Evolutionary conservation across 2,329 filamentous ascomycete genomes (phyloP).

Genomic region (Calonectria hongkongensis): DNA sequence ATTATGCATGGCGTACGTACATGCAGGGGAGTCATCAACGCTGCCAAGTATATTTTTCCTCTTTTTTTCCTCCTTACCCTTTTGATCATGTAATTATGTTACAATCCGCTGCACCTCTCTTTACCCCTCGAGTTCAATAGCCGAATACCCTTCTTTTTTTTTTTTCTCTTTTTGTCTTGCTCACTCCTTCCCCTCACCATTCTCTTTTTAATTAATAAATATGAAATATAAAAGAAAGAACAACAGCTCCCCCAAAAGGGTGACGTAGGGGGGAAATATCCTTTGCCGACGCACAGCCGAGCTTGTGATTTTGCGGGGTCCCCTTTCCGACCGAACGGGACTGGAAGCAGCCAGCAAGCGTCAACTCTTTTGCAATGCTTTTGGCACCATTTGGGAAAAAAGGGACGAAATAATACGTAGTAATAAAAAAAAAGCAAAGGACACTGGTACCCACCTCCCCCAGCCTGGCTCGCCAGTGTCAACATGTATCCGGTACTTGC

Average conservation of each 20-base stretch:
- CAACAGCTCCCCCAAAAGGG: slow-evolving; percentile 10
- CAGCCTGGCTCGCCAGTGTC: slow-evolving; percentile 1
- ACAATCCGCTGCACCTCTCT: too few species aligned
- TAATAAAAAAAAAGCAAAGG: background rate
- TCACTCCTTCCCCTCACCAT: background rate
- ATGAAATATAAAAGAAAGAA: slow-evolving; percentile 6
- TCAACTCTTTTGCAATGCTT: slow-evolving; percentile 38
- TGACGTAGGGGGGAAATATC: slow-evolving; percentile 51
- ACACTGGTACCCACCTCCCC: slow-evolving; percentile 16
- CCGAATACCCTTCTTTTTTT: background rate
- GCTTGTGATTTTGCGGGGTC: slow-evolving; percentile 76
- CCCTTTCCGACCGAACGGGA: slow-evolving; percentile 21
- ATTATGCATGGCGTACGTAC: slow-evolving; percentile 3
- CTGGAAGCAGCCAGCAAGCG: slow-evolving; percentile 31
- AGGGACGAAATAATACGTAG: too few species aligned
- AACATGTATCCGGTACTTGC: slow-evolving; percentile 14
- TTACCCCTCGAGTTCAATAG: background rate
- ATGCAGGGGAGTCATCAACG: slow-evolving; percentile 16
- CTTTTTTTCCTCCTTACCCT: background rate
- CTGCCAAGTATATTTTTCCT: background rate
- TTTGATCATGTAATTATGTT: background rate
- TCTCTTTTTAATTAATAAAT: background rate
- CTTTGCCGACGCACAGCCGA: slow-evolving; percentile 71
- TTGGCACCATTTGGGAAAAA: background rate
- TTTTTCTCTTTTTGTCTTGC: too few species aligned